A percentile compares a stretch with the other conserved stretches of the same genome.
phyloP scores from a whole-genome alignment of 2,329 filamentous ascomycete species.

The Cladosporium sp. region DNA sequence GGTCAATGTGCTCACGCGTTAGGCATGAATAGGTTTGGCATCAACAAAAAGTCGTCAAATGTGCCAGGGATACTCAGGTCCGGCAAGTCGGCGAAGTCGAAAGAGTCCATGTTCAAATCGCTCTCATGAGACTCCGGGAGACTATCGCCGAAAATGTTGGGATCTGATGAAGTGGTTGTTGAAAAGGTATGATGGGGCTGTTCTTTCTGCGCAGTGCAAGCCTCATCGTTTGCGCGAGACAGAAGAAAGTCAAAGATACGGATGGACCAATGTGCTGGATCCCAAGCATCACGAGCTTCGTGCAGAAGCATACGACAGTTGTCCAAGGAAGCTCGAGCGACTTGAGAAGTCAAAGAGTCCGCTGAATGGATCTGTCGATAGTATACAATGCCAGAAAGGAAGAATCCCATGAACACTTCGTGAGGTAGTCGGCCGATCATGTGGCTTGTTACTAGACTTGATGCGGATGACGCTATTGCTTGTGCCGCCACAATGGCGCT shows the following conservation, averaged over 20 bases:
- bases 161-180: background rate
- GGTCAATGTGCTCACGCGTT: background rate
- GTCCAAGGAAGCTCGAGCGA: conserved; percentile 9
- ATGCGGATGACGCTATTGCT: conserved; percentile 8
- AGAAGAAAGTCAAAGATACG: conserved; percentile 13
- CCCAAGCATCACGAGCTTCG: conserved; percentile 8
- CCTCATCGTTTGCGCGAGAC: background rate
- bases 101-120: background rate
- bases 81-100: background rate
- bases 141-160: background rate
- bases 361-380: conserved; percentile 8
- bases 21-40: conserved; percentile 3
- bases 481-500: conserved; percentile 8
- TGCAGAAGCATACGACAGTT: conserved; percentile 16
- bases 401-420: conserved; percentile 13
- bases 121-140: background rate
- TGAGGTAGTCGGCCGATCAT: conserved; percentile 3
- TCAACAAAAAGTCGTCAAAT: background rate
- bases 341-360: conserved; percentile 4
- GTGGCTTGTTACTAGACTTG: conserved; percentile 5
- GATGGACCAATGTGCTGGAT: conserved; percentile 14
- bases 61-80: background rate
- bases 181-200: background rate
- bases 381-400: conserved; percentile 12
- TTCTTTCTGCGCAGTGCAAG: background rate